phyloP scores from a whole-genome alignment of 2,329 filamentous ascomycete genomes.

The Monosporascus cannonballus region DNA sequence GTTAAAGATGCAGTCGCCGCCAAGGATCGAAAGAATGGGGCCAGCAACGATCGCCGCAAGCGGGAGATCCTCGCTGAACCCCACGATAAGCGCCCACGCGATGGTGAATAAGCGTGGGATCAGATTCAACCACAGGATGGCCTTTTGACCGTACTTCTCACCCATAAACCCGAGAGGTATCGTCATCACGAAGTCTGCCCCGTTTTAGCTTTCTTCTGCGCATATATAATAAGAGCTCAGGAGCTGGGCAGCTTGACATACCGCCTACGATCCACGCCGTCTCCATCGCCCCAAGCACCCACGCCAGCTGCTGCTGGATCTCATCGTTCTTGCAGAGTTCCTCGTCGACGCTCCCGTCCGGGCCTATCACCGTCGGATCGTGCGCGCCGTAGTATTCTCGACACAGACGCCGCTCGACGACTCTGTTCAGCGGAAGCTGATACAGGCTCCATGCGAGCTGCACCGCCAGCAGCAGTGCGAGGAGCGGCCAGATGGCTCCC shows the following conservation, averaged over 20 bases:
- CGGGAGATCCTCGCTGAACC: conserved; percentile 32
- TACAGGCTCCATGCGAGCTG: conserved; percentile 43
- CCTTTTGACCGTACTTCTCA: conserved; percentile 34
- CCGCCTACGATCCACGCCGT: conserved; percentile 43
- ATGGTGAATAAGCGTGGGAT: conserved; percentile 34
- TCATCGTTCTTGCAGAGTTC: conserved; percentile 46
- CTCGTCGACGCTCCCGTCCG: conserved; percentile 40
- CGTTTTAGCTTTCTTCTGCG: conserved; percentile 1
- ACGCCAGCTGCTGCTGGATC: conserved; percentile 45
- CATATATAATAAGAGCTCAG: neutral
- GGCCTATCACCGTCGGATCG: conserved; percentile 29
- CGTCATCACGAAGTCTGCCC: conserved; percentile 41
- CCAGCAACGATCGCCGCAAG: conserved; percentile 33
- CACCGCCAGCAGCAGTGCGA: conserved; percentile 37
- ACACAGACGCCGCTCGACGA: conserved; percentile 43
- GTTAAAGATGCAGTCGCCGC: conserved; percentile 46
- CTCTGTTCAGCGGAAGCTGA: conserved; percentile 39
- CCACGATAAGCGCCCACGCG: conserved; percentile 33
- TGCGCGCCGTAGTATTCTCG: conserved; percentile 39
- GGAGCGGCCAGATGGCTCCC: conserved; percentile 18
- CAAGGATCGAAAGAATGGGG: conserved; percentile 37
- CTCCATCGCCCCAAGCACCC: conserved; percentile 45
- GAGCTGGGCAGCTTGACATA: conserved; percentile 15
- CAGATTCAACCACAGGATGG: conserved; percentile 38
- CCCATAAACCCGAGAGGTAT: conserved; percentile 41